Percentiles rank a stretch among this genome's conserved stretches.
Evolutionary conservation across 768 basidiomycete species (phyloP).

Genomic region (Phlegmacium glaucopus): DNA sequence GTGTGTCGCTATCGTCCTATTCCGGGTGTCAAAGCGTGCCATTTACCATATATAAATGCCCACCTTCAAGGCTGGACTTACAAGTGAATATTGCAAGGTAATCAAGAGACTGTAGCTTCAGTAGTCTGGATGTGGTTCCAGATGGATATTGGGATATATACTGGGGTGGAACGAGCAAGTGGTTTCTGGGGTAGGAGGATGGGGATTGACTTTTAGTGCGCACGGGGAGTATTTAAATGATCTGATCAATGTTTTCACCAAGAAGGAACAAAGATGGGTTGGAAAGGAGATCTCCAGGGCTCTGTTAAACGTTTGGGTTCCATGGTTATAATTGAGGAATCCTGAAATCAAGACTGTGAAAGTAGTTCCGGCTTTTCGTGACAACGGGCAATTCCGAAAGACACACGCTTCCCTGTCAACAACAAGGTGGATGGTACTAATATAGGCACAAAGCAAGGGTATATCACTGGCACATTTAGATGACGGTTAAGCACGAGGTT

Average conservation of each 20-base stretch:
- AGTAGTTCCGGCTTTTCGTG: not conserved
- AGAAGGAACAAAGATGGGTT: not conserved
- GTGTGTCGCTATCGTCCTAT: conserved; percentile 14
- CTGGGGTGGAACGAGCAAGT: too few species aligned
- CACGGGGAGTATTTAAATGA: conserved; percentile 1
- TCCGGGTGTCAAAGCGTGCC: conserved; percentile 25
- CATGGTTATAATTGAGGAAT: conserved; percentile 13
- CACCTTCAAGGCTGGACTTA: conserved; percentile 34
- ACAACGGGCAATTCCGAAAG: conserved; percentile 3
- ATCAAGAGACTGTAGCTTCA: too few species aligned
- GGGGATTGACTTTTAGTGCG: not conserved
- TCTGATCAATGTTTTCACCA: not conserved
- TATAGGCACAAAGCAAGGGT: conserved; percentile 1
- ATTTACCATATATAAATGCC: conserved; percentile 33
- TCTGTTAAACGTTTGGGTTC: conserved; percentile 16
- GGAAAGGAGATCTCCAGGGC: conserved; percentile 12
- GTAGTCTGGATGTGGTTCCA: too few species aligned
- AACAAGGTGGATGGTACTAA: not conserved
- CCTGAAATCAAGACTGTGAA: not conserved
- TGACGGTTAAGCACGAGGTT: conserved; percentile 2
- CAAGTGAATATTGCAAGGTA: not conserved
- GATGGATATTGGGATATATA: too few species aligned
- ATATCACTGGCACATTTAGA: not conserved
- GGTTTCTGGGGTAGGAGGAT: too few species aligned
- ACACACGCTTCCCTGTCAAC: not conserved